Evolutionary conservation across 2,329 filamentous ascomycete species (phyloP).

Genomic region (Stemphylium lycopersici): DNA sequence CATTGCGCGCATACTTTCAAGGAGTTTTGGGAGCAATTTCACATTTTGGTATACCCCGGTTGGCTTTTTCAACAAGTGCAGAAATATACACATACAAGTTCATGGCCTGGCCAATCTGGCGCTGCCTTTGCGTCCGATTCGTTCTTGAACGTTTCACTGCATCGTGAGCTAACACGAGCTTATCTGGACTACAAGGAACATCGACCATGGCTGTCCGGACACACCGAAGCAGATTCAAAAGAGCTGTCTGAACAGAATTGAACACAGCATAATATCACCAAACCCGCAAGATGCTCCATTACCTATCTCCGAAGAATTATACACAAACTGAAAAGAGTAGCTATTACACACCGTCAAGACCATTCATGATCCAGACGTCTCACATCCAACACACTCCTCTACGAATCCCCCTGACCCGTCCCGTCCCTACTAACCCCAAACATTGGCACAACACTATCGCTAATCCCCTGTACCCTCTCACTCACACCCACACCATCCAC

Average conservation of each 20-base stretch:
- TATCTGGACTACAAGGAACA: background rate
- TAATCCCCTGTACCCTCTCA: constrained; percentile 34
- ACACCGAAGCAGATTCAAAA: no score
- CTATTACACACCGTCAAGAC: no score
- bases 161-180: background rate
- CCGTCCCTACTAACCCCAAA: constrained; percentile 35
- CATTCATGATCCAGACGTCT: no score
- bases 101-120: background rate
- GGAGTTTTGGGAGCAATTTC: constrained; percentile 14
- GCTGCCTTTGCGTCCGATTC: background rate
- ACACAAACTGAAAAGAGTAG: no score
- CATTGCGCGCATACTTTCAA: background rate
- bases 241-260: background rate
- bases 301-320: no score
- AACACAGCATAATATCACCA: no score
- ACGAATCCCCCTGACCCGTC: background rate
- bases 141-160: background rate
- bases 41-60: constrained; percentile 16
- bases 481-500: constrained; percentile 17
- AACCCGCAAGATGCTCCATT: no score
- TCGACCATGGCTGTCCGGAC: background rate
- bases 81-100: background rate
- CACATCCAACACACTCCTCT: background rate
- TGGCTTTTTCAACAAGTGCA: background rate
- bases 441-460: constrained; percentile 24